phyloP scores from a whole-genome alignment of 73 alveolate species.

The Symbiodinium natans region DNA sequence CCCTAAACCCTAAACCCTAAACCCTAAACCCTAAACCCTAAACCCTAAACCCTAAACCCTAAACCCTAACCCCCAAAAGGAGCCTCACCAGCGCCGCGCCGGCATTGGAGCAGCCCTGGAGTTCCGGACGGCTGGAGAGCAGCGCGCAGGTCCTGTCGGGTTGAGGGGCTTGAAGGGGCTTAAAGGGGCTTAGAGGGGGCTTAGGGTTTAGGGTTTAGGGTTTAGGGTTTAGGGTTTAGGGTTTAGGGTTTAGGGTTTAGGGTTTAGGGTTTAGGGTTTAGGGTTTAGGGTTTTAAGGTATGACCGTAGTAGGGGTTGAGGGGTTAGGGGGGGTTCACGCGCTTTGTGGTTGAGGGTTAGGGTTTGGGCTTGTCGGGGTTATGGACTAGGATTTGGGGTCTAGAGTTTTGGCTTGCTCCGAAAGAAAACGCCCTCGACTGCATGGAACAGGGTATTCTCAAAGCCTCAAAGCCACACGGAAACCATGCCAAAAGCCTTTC shows the following conservation, averaged over 20 bases:
- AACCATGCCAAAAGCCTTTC: too few species aligned
- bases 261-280: not conserved
- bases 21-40: not conserved
- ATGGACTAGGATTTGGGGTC: too few species aligned
- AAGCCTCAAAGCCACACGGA: too few species aligned
- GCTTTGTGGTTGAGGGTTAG: too few species aligned
- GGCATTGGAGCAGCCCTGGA: conserved; percentile 30
- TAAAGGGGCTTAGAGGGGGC: not conserved
- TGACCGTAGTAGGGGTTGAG: too few species aligned
- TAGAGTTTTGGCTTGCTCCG: too few species aligned
- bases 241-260: not conserved
- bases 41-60: not conserved
- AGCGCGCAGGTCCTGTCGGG: conserved; percentile 41
- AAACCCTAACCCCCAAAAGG: not conserved
- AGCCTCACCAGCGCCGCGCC: conserved; percentile 67
- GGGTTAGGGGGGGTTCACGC: too few species aligned
- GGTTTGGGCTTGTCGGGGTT: too few species aligned
- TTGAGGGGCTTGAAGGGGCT: too few species aligned
- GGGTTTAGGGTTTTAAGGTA: not conserved
- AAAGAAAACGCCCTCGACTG: too few species aligned
- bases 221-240: not conserved
- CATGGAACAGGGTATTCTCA: too few species aligned
- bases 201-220: not conserved
- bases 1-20: not conserved
- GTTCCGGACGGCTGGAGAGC: conserved; percentile 62